Conservation (phyloP, 495 filamentous ascomycete species). For the Xylaria telfairii region DNA sequence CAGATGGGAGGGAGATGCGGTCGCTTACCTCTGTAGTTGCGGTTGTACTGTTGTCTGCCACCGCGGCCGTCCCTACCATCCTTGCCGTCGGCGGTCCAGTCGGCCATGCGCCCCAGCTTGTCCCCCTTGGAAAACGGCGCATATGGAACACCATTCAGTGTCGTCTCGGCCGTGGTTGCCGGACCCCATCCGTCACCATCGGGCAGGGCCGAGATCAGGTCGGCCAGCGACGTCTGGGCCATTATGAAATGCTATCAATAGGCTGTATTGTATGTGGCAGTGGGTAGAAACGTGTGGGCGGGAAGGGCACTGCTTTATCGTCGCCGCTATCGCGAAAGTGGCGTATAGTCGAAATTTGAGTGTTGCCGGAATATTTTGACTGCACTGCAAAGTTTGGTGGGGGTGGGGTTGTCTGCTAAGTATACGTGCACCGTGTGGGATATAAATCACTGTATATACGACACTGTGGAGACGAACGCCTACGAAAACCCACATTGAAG, state of each 20-base stretch:
- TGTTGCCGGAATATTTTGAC: conserved; percentile 29
- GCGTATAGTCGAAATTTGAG: conserved; percentile 28
- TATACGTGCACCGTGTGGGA: background rate
- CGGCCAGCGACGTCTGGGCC: conserved; percentile 47
- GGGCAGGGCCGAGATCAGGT: conserved; percentile 63
- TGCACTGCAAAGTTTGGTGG: conserved; percentile 26
- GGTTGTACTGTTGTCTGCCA: conserved; percentile 84
- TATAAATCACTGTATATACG: background rate
- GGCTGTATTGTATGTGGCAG: background rate
- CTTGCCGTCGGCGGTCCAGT: conserved; percentile 96
- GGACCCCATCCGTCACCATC: conserved; percentile 86
- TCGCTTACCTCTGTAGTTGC: conserved; percentile 83
- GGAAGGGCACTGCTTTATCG: conserved; percentile 21
- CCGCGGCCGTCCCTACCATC: conserved; percentile 76
- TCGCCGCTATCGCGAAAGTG: conserved; percentile 35
- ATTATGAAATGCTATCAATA: conserved; percentile 27
- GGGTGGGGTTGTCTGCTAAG: conserved; percentile 26
- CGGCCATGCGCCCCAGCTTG: conserved; percentile 98
- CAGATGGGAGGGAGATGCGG: background rate
- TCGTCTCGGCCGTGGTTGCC: conserved; percentile 77
- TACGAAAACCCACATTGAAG: too few species aligned
- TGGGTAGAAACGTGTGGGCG: background rate
- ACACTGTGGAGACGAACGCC: background rate
- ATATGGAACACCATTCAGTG: conserved; percentile 91
- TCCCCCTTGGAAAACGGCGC: conserved; percentile 98